Evolutionary conservation across 1,284 basidiomycete genomes (phyloP), one percentile per base, ranked within the genome.

Genomic region (Trichosporon sp.): DNA sequence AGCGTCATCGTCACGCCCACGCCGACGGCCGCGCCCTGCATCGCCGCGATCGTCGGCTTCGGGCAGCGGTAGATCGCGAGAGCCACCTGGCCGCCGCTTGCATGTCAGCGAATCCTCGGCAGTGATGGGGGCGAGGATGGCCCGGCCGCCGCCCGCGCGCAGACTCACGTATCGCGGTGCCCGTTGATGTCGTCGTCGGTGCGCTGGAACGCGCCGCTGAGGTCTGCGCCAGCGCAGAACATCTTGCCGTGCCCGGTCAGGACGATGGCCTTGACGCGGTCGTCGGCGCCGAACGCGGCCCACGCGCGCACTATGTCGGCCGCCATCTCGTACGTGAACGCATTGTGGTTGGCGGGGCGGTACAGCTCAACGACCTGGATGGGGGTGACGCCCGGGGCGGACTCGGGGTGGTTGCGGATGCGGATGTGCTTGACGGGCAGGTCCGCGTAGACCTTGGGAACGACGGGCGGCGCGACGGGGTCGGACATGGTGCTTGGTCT

Each of bases 201-300:
- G 42, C 65, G 65, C 60, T 65, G 27, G 71, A 72, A 72, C 7
- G 64, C 71, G 4, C n/a, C 56, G 35, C 66, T 12, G n/a, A 72
- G 68, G 67, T 72, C 71, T 0, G 71, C 71, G 35, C 71, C 71
- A 2, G 71, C 71, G n/a, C 71, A 72, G 68, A 70, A 72, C 66
- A 72, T 72, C 56, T 62, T 51, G n/a, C 68, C 71, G 29, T 70
- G 64, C 23, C 71, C 71, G 0, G 71, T 68, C 15, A 70, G 21
- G 13, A 72, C 63, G 29, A 72, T 70, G 62, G 11, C 62, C 68
- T 72, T 72, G 62, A 72, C 71, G 42, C 71, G 64, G 66, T 72
- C 71, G 63, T 72, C 71, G 44, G 47, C 56, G 25, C 65, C 71
- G 35, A 68, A 70, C 8, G 62, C 15, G 11, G 23, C 29, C 68